A percentile compares a stretch with the other conserved stretches of the same genome.
These are phyloP conservation scores for Boeremia lycopersici DNA, from an alignment of 2,329 filamentous ascomycete genomes.

Conservation along the genomic window DNA sequence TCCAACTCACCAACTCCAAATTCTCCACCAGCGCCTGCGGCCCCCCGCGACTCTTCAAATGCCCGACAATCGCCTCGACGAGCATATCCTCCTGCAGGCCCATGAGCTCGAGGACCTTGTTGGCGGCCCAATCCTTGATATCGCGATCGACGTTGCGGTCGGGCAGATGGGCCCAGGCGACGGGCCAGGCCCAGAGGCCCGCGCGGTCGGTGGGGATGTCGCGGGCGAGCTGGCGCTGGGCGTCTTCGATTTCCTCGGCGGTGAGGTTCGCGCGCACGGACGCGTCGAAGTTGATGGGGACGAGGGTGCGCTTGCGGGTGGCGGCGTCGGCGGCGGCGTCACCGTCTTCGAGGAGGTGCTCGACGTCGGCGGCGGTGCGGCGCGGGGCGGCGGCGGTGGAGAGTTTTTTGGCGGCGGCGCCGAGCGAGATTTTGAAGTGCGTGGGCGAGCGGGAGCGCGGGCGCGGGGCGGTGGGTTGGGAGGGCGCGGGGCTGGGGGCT, in stretches of 20 bases:
- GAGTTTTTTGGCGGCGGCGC: constrained; percentile 78
- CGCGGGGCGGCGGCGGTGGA: constrained; percentile 63
- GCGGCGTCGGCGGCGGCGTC: constrained; percentile 70
- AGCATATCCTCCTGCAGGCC: constrained; percentile 96
- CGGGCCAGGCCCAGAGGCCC: constrained; percentile 87
- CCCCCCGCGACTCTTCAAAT: constrained; percentile 74
- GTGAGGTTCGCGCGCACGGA: constrained; percentile 62
- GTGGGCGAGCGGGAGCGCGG: constrained; percentile 56
- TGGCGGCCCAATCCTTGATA: constrained; percentile 92
- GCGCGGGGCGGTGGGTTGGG: no score
- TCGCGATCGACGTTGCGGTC: constrained; percentile 81
- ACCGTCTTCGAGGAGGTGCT: constrained; percentile 92
- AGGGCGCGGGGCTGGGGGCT: constrained; percentile 64
- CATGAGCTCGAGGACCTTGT: constrained; percentile 96
- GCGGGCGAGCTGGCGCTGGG: constrained; percentile 78
- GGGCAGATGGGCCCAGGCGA: constrained; percentile 92
- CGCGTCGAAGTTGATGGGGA: constrained; percentile 53
- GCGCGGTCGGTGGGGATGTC: constrained; percentile 89
- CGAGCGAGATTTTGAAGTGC: constrained; percentile 86
- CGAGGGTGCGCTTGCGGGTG: constrained; percentile 73
- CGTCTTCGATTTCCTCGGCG: constrained; percentile 85
- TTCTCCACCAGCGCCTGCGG: constrained; percentile 85
- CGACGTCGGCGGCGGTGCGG: constrained; percentile 89
- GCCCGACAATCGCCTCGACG: constrained; percentile 89
- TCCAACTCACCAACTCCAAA: constrained; percentile 73